A percentile compares a stretch with the other conserved stretches of the same genome.
phyloP scores from a whole-genome alignment of 2,329 filamentous ascomycete species.

The Xylariaceae sp. region DNA sequence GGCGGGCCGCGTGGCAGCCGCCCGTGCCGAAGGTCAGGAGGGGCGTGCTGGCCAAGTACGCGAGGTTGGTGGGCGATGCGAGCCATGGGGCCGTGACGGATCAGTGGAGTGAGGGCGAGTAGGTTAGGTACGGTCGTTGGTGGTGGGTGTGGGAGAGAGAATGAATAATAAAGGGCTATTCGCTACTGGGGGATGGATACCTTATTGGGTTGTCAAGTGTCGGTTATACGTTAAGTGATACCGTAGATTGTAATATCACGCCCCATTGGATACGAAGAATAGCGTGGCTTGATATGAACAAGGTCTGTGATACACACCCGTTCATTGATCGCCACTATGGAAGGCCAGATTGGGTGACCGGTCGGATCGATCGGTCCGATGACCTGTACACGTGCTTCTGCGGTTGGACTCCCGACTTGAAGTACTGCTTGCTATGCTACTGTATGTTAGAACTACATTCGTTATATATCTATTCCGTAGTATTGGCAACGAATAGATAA shows the following conservation, averaged over 20 bases:
- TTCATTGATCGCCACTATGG: neutral
- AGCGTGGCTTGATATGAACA: neutral
- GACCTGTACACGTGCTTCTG: neutral
- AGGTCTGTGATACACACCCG: neutral
- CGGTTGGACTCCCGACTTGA: too few species aligned
- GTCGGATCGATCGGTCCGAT: neutral
- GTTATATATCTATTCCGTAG: too few species aligned
- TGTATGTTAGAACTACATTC: too few species aligned
- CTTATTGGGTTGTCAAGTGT: too few species aligned
- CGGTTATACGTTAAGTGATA: neutral
- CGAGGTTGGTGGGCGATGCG: constrained; percentile 83
- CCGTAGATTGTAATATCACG: neutral
- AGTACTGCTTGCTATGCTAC: too few species aligned
- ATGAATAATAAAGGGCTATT: neutral
- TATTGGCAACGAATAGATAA: too few species aligned
- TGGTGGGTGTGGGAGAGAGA: neutral
- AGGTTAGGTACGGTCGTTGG: neutral
- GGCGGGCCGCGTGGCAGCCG: constrained; percentile 69
- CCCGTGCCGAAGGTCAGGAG: constrained; percentile 75
- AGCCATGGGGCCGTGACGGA: constrained; percentile 91
- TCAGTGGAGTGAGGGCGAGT: constrained; percentile 46
- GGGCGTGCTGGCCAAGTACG: constrained; percentile 89
- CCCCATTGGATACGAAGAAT: neutral
- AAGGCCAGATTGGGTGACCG: neutral
- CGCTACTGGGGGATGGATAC: neutral